Conservation (phyloP, 2,329 filamentous ascomycete species). For the Trichoderma koningii region DNA sequence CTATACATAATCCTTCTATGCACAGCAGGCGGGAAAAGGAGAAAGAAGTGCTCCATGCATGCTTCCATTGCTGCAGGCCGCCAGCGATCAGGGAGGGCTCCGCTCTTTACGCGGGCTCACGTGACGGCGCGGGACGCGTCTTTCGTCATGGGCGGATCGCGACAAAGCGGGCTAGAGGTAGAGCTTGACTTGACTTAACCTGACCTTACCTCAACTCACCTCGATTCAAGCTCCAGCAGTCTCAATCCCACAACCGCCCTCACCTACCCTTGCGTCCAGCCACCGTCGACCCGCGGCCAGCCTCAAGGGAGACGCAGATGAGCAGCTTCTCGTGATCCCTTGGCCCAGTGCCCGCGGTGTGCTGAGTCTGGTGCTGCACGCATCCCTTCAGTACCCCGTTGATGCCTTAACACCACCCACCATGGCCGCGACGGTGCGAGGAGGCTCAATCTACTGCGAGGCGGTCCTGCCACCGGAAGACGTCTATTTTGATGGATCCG, state of each 20-base stretch:
- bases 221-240: no score
- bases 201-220: no score
- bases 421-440: constrained; percentile 34
- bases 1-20: background rate
- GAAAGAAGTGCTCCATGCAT: background rate
- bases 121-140: constrained; percentile 41
- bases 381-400: constrained; percentile 18
- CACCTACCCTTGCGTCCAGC: background rate
- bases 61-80: constrained; percentile 3
- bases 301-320: constrained; percentile 3
- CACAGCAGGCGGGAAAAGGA: background rate
- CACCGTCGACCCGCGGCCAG: background rate
- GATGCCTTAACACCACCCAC: constrained; percentile 26
- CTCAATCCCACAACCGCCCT: background rate
- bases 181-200: no score
- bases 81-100: background rate
- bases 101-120: constrained; percentile 42
- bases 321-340: background rate
- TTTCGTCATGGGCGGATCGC: constrained; percentile 19
- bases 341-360: constrained; percentile 7
- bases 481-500: constrained; percentile 57
- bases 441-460: constrained; percentile 51
- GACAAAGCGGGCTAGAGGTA: background rate
- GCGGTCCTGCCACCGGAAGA: constrained; percentile 47
- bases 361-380: background rate